Conservation (phyloP, 805 yeast genomes). For the Deakozyma indianensis region DNA sequence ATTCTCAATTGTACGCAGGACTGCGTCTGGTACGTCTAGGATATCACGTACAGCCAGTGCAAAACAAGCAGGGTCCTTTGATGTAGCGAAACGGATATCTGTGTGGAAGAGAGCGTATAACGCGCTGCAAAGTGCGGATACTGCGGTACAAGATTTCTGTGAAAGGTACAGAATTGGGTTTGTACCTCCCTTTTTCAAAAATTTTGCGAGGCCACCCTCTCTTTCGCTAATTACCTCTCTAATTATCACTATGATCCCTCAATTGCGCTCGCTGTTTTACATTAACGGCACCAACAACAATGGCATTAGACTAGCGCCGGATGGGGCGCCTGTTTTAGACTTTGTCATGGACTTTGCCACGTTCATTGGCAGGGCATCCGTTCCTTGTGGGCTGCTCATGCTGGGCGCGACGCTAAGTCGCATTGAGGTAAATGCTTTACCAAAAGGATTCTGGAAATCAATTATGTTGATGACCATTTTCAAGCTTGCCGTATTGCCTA, state of each 20-base stretch:
- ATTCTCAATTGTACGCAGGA: background rate
- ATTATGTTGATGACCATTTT: constrained; percentile 40
- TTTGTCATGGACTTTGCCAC: constrained; percentile 69
- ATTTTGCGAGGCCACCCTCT: constrained; percentile 57
- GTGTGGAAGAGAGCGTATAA: background rate
- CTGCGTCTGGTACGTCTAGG: background rate
- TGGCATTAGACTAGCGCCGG: constrained; percentile 66
- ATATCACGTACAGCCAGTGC: background rate
- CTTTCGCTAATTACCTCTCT: constrained; percentile 52
- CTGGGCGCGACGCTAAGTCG: constrained; percentile 84
- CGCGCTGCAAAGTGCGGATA: background rate
- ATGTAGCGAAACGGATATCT: background rate
- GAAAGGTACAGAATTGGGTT: background rate
- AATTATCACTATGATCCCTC: constrained; percentile 70
- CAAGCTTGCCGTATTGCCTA: constrained; percentile 59
- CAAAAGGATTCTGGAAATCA: constrained; percentile 52
- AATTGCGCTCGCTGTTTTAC: constrained; percentile 61
- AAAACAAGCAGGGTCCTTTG: background rate
- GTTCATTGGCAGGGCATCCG: constrained; percentile 76
- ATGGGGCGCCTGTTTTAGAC: constrained; percentile 65
- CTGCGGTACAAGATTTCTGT: background rate
- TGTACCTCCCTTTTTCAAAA: constrained; percentile 17
- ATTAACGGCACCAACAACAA: constrained; percentile 28
- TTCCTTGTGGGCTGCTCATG: constrained; percentile 71
- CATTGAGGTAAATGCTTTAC: constrained; percentile 42